A percentile compares a stretch with the other conserved stretches of the same genome.
Evolutionary conservation across 2,329 filamentous ascomycete species (phyloP).

Genomic region (Metarhizium anisopliae): DNA sequence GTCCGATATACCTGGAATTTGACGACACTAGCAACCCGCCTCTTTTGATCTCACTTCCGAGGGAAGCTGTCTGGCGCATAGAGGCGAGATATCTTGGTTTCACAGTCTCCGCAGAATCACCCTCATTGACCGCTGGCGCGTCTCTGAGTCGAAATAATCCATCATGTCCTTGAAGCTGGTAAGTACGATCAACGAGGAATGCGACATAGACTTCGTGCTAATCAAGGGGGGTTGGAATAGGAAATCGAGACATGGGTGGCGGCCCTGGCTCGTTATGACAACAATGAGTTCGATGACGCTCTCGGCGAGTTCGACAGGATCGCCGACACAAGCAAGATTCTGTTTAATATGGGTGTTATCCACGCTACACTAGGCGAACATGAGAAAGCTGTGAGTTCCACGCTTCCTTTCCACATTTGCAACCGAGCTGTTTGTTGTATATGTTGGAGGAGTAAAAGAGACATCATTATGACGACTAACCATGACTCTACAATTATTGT

Average conservation of each 20-base stretch:
- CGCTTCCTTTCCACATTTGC: not conserved
- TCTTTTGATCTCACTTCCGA: not conserved
- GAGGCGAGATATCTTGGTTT: not conserved
- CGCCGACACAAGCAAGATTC: constrained; percentile 91
- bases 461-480: not conserved
- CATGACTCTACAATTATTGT: not conserved
- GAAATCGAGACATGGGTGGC: constrained; percentile 99
- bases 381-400: constrained; percentile 72
- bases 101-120: not conserved
- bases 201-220: not conserved
- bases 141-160: not conserved
- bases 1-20: not conserved
- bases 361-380: constrained; percentile 94
- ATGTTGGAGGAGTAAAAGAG: not conserved
- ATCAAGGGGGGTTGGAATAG: constrained; percentile 32
- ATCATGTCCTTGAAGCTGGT: constrained; percentile 55
- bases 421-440: not conserved
- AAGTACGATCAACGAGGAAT: constrained; percentile 12
- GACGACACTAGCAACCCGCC: not conserved
- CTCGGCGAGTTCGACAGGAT: constrained; percentile 78
- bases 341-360: constrained; percentile 98
- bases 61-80: too few relatives aligned
- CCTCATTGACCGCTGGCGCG: constrained; percentile 2
- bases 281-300: constrained; percentile 92
- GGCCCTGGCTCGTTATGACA: constrained; percentile 86